phyloP scores from a whole-genome alignment of 108 stramenopile genomes.

The Schizochytrium sp. region DNA sequence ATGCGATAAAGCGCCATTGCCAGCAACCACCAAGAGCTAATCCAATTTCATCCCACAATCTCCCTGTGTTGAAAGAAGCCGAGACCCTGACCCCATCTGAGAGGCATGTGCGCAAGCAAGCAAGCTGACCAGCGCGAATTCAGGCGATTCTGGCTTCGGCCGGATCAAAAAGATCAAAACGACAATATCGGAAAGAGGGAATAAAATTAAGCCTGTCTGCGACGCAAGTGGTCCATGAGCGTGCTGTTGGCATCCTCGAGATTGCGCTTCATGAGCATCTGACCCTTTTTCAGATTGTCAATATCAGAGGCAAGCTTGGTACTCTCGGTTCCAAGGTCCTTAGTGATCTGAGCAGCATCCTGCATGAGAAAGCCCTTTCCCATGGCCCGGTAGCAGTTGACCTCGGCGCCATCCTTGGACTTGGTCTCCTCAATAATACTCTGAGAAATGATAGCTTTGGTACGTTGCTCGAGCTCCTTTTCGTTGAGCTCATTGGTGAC shows the following conservation, averaged over 20 bases:
- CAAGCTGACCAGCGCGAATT: too few relatives aligned
- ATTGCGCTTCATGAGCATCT: constrained; percentile 8
- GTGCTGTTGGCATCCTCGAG: neutral
- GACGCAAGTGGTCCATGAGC: neutral
- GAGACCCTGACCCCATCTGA: too few relatives aligned
- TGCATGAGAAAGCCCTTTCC: neutral
- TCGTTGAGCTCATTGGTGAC: neutral
- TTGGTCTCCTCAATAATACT: neutral
- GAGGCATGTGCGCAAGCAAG: too few relatives aligned
- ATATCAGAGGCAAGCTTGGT: neutral
- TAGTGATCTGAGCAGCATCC: neutral
- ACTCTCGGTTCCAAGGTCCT: neutral
- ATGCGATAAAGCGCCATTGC: too few relatives aligned
- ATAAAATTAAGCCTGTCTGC: neutral
- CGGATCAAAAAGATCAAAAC: too few relatives aligned
- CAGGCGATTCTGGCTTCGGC: too few relatives aligned
- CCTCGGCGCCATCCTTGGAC: neutral
- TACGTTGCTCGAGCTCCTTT: neutral
- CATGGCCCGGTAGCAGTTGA: neutral
- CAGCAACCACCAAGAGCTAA: too few relatives aligned
- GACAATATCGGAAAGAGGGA: too few relatives aligned
- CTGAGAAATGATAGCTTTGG: neutral
- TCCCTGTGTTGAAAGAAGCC: too few relatives aligned
- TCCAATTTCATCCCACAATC: too few relatives aligned
- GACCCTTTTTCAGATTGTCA: neutral